These are phyloP conservation scores for Micractinium sp. DNA, from an alignment of 139 green algal species.

Conservation along the genomic window DNA sequence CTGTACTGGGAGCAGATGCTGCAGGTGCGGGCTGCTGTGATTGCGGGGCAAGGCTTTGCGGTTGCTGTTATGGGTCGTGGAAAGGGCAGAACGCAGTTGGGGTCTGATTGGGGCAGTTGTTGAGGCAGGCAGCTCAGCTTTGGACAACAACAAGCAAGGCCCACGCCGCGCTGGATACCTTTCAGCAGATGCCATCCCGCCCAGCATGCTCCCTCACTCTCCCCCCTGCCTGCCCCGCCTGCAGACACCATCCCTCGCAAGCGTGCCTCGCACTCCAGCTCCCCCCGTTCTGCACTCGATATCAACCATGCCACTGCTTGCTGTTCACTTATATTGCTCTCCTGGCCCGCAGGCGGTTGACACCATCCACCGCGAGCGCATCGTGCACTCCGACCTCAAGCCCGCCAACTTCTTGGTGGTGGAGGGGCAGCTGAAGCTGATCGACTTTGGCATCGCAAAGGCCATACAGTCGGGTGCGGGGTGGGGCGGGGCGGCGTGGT, in stretches of 20 bases:
- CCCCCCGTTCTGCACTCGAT: too few species aligned
- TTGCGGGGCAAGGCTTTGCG: background rate
- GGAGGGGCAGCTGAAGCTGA: conserved; percentile 96
- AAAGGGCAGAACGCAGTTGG: too few species aligned
- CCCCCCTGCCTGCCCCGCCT: too few species aligned
- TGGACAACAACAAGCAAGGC: too few species aligned
- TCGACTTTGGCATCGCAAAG: conserved; percentile 99
- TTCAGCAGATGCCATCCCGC: too few species aligned
- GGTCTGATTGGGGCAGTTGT: too few species aligned
- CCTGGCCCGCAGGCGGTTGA: conserved; percentile 78
- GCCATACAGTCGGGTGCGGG: conserved; percentile 72
- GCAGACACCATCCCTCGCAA: background rate
- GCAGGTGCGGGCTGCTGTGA: conserved; percentile 46
- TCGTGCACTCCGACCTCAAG: conserved; percentile 98
- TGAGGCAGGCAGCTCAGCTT: too few species aligned
- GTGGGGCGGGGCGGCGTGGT: background rate
- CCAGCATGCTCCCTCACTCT: too few species aligned
- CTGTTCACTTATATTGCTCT: background rate
- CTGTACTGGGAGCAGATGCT: conserved; percentile 99
- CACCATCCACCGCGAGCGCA: conserved; percentile 92
- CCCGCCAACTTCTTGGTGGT: conserved; percentile 98
- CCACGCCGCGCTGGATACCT: too few species aligned
- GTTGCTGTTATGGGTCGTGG: too few species aligned
- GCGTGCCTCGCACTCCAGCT: too few species aligned
- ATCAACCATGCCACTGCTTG: background rate